A percentile compares a stretch with the other conserved stretches of the same genome.
Evolutionary conservation across 495 filamentous ascomycete species (phyloP).

Genomic region (Friedmanniomyces simplex): DNA sequence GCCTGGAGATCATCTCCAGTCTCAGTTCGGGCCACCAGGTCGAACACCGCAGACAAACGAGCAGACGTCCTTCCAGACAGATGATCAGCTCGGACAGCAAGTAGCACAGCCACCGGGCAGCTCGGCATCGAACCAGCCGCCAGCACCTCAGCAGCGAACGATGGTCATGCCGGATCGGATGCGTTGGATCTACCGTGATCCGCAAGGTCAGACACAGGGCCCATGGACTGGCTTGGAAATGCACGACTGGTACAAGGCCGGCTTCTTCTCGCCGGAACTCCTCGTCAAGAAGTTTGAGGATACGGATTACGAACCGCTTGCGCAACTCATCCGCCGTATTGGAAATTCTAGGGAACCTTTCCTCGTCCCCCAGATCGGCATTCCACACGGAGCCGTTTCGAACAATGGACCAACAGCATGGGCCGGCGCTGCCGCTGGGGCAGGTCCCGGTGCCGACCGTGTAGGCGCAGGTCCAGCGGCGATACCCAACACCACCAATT

Average conservation of each 20-base stretch:
- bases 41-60: not conserved
- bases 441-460: conserved; percentile 28
- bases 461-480: conserved; percentile 35
- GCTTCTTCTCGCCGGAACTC: conserved; percentile 90
- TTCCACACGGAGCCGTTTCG: conserved; percentile 55
- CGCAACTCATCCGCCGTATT: conserved; percentile 87
- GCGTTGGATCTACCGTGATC: conserved; percentile 96
- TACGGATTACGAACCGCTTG: conserved; percentile 87
- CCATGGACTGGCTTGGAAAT: conserved; percentile 95
- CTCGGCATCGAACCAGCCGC: conserved; percentile 44
- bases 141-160: conserved; percentile 62
- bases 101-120: conserved; percentile 18
- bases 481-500: conserved; percentile 28
- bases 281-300: conserved; percentile 92
- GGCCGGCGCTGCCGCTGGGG: conserved; percentile 37
- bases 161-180: conserved; percentile 99
- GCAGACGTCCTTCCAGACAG: not conserved
- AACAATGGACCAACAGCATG: conserved; percentile 29
- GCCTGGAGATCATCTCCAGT: not conserved
- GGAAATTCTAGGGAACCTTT: conserved; percentile 97
- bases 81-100: not conserved
- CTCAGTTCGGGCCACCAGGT: conserved; percentile 11
- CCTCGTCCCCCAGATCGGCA: conserved; percentile 90
- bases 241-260: conserved; percentile 99
- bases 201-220: conserved; percentile 80